Conservation (phyloP, 2,329 filamentous ascomycete genomes). For the Diaporthe helianthi region DNA sequence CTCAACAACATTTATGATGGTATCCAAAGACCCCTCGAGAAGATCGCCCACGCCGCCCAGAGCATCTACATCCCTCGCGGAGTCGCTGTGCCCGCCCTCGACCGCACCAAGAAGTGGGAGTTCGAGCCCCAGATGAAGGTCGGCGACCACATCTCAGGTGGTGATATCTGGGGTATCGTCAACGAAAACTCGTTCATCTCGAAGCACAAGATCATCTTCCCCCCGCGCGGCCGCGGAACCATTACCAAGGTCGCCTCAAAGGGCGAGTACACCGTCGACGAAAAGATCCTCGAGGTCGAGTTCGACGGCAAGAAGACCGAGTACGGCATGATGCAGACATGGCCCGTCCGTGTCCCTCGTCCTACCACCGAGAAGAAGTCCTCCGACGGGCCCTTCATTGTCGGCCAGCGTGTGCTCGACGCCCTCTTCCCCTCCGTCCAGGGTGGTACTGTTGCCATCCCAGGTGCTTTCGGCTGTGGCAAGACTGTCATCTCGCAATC, state of each 20-base stretch:
- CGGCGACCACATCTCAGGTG: constrained; percentile 94
- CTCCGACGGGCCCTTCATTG: constrained; percentile 89
- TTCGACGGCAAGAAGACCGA: constrained; percentile 96
- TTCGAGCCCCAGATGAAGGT: constrained; percentile 92
- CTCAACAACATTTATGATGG: constrained; percentile 99
- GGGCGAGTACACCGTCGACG: constrained; percentile 91
- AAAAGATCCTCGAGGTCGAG: constrained; percentile 94
- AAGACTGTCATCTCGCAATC: constrained; percentile 99
- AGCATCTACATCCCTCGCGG: constrained; percentile 98
- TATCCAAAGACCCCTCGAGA: constrained; percentile 92
- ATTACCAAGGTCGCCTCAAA: constrained; percentile 91
- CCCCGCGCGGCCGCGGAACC: constrained; percentile 86
- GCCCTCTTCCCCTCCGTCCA: constrained; percentile 96
- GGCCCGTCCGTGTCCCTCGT: constrained; percentile 95
- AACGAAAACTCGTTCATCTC: constrained; percentile 95
- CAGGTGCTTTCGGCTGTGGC: constrained; percentile 96
- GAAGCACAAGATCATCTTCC: constrained; percentile 91
- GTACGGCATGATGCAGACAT: constrained; percentile 98
- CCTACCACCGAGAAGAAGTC: constrained; percentile 91
- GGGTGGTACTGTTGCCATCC: constrained; percentile 97
- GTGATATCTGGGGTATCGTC: constrained; percentile 94
- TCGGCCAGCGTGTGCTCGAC: constrained; percentile 95
- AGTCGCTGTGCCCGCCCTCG: constrained; percentile 84
- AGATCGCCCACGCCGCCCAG: constrained; percentile 77
- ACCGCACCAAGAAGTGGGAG: constrained; percentile 94